Evolutionary conservation across 148 eudicot genomes (phyloP).

Genomic region (Spergularia marina): DNA sequence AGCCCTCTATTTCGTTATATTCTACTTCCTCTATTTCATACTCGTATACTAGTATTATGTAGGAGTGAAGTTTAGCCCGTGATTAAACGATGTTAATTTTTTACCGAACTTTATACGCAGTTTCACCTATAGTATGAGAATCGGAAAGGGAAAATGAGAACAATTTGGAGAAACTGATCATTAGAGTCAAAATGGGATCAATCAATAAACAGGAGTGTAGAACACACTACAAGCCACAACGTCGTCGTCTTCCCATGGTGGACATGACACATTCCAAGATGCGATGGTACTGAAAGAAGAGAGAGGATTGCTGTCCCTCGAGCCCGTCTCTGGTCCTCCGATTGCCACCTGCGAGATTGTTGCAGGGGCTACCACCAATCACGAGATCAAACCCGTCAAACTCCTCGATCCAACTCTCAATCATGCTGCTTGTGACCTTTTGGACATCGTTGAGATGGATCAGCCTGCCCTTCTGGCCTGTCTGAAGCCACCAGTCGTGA

Average conservation of each 20-base stretch:
- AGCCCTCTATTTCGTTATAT: no score
- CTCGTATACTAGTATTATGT: no score
- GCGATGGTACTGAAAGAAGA: constrained; percentile 35
- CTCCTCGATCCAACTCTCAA: constrained; percentile 12
- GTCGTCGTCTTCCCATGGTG: neutral
- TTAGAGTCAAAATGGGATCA: no score
- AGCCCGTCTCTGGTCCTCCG: constrained; percentile 35
- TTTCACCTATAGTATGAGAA: no score
- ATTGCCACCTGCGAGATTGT: constrained; percentile 45
- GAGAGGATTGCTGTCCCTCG: constrained; percentile 35
- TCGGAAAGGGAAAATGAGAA: no score
- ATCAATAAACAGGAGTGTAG: no score
- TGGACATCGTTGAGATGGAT: constrained; percentile 32
- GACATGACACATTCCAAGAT: constrained; percentile 24
- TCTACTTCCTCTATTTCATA: no score
- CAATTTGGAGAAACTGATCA: no score
- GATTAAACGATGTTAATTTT: no score
- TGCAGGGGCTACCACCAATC: constrained; percentile 52
- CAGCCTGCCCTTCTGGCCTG: constrained; percentile 31
- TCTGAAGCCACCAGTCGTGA: constrained; percentile 39
- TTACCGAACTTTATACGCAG: no score
- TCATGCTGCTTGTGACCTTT: neutral
- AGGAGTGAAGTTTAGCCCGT: no score
- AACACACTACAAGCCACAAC: no score
- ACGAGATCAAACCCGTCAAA: constrained; percentile 42